Evolutionary conservation across 495 filamentous ascomycete species (phyloP).

Genomic region (Pseudomonodictys pantanalensis): DNA sequence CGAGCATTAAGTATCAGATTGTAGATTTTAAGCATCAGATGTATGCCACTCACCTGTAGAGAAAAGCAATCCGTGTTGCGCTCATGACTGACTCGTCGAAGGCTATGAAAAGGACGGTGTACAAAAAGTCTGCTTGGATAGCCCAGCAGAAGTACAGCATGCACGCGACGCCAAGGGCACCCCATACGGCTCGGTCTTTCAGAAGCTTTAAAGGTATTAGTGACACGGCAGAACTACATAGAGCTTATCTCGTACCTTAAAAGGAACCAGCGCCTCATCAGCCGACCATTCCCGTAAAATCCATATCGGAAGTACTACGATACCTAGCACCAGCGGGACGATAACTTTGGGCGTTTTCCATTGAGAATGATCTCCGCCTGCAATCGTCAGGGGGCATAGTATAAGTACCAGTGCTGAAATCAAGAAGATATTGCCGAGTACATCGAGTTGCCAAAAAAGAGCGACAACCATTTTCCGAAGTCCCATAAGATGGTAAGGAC

Average conservation of each 20-base stretch:
- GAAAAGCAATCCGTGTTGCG: conserved; percentile 48
- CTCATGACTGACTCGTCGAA: conserved; percentile 48
- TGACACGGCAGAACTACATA: not conserved
- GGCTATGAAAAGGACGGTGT: conserved; percentile 52
- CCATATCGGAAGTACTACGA: conserved; percentile 49
- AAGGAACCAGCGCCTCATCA: conserved; percentile 52
- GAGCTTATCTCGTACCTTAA: conserved; percentile 36
- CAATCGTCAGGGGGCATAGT: conserved; percentile 54
- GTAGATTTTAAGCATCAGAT: too few relatives aligned
- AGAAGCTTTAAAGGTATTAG: conserved; percentile 40
- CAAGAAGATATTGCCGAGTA: conserved; percentile 53
- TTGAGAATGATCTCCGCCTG: conserved; percentile 44
- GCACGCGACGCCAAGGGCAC: conserved; percentile 48
- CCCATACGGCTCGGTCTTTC: conserved; percentile 52
- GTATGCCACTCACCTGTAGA: too few relatives aligned
- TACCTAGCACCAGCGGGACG: conserved; percentile 51
- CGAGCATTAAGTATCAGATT: too few relatives aligned
- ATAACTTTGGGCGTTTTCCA: conserved; percentile 53
- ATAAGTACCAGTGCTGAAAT: conserved; percentile 53
- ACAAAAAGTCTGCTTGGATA: conserved; percentile 47
- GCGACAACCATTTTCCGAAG: conserved; percentile 36
- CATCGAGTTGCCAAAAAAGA: conserved; percentile 55
- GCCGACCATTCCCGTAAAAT: conserved; percentile 52
- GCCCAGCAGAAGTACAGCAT: conserved; percentile 45
- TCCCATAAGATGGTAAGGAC: conserved; percentile 39